A percentile compares a stretch with the other conserved stretches of the same genome.
These are phyloP conservation scores for Malania oleifera DNA, from an alignment of 164 flowering plant genomes.

Conservation along the genomic window DNA sequence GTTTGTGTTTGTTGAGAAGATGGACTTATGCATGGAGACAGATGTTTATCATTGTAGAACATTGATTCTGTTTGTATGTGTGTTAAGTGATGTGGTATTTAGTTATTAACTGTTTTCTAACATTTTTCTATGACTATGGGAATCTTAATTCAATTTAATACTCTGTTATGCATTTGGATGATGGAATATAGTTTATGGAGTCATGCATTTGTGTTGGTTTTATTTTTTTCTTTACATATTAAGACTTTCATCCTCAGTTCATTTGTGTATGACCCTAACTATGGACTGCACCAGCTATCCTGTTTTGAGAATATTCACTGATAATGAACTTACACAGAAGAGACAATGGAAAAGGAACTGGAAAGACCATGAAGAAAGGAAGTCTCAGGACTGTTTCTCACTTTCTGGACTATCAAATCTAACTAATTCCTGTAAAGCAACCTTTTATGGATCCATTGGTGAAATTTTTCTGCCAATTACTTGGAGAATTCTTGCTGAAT, in stretches of 20 bases:
- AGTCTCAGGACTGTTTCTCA: slow-evolving; percentile 29
- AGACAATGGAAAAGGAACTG: slow-evolving; percentile 42
- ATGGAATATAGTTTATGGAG: too few relatives aligned
- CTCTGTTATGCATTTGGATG: background rate
- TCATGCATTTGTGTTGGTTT: too few relatives aligned
- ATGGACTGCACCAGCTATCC: background rate
- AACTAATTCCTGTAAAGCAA: slow-evolving; percentile 36
- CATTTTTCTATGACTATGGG: too few relatives aligned
- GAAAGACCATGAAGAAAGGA: slow-evolving; percentile 44
- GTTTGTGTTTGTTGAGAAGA: too few relatives aligned
- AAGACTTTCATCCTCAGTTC: background rate
- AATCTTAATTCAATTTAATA: too few relatives aligned
- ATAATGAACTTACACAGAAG: slow-evolving; percentile 12
- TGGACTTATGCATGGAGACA: too few relatives aligned
- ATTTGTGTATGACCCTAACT: background rate
- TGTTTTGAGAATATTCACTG: background rate
- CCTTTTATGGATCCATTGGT: slow-evolving; percentile 50
- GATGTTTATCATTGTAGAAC: too few relatives aligned
- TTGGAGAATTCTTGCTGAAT: slow-evolving; percentile 22
- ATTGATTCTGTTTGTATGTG: too few relatives aligned
- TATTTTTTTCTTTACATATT: background rate
- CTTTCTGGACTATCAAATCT: slow-evolving; percentile 38
- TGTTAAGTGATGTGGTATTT: too few relatives aligned
- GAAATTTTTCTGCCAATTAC: slow-evolving; percentile 57
- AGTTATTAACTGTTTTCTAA: too few relatives aligned